Base-by-base conservation (phyloP, 2,329 filamentous ascomycete genomes). In the Xylariaceae sp. region DNA sequence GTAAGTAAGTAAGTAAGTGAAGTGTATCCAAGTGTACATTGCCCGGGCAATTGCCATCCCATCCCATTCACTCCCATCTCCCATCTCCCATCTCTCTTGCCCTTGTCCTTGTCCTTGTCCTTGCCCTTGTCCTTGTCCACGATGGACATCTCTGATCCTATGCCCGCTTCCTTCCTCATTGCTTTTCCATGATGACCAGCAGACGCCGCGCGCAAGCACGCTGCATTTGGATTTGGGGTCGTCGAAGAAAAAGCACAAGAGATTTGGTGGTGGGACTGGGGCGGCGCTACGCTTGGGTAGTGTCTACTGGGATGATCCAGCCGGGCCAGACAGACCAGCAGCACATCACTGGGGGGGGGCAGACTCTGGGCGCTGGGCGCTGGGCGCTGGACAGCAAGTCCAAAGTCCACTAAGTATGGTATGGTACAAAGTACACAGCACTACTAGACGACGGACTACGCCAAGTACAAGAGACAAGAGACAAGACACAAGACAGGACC, bases 211-310 rank as follows among this genome's bases (percentile, higher is more conserved):
- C 45, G 51, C 52, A 41, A 39, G 51, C 52, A 44, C 47, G 44
- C 27, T 51, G 47, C 55, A 57, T 59, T 45, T 59, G 57, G 57
- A 57, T 59, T 45, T 59, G 57, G 57, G 54, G 57, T 59, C 52
- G 51, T 53, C 19, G 19, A 19, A 19, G 19, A 26, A 51, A 56
- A 45, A 53, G 46, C 50, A 50, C 57, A 54, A 19, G 50, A 57
- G 53, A 59, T 57, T 56, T 61, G 57, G 57, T 56, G 59, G 59
- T 54, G 57, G 59, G 59, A 32, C 57, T 56, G 57, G 57, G 55
- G 55, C 57, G 57, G 57, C 57, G 50, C 55, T 45, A 55, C 32
- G 55, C 31, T 19, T 50, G 50, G 51, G 32, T 34, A 5, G 32
- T 34, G 32, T 34, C 5, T 34, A 8, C 32, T 34, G 32, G 32